Base-by-base conservation (phyloP, 1,284 basidiomycete species). In the Crepidotus sp. region DNA sequence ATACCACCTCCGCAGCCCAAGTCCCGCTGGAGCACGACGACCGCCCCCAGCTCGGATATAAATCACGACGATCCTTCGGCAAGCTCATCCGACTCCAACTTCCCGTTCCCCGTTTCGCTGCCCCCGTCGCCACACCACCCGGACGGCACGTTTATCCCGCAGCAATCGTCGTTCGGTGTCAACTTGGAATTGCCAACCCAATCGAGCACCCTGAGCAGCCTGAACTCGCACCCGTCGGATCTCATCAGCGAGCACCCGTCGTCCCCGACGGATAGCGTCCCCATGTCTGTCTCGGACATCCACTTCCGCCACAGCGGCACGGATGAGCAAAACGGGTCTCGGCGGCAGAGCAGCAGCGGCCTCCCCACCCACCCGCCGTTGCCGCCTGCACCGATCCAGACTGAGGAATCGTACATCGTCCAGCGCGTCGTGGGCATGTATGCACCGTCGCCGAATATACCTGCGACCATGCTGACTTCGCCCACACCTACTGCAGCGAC, bases 261-360 rank as follows among this genome's bases (percentile, higher is more conserved):
- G 24, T 81, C 81, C 8, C 80, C 80, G 15, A 77, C 78, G 0
- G 78, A 83, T 38, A 83, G 80, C 41, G 64, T 82, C 41, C 79
- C 80, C 0, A 65, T 77, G 53, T 77, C 81, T n/a, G 70, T 80
- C 29, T 80, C 78, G 1, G 80, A 83, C 31, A 69, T 80, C 40
- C 68, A 77, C 52, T 81, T 80, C 63, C 66, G 76, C 37, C 69
- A 75, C 48, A 71, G 67, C 47, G 62, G 61, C 40, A 69, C 72
- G 1, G 74, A 76, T 11, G 66, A 71, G 1, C 59, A 56, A 22
- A 32, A 55, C n/a, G 68, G 68, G 18, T 67, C 67, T 18, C 61
- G 59, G 29, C 51, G 46, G 6, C 53, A 40, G 6, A 37, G 24
- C 31, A 42, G 40, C 18, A 26, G 30, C 15, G 36, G 33, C 9